Conservation (phyloP, 164 flowering plant genomes). For the Annona cherimola region DNA sequence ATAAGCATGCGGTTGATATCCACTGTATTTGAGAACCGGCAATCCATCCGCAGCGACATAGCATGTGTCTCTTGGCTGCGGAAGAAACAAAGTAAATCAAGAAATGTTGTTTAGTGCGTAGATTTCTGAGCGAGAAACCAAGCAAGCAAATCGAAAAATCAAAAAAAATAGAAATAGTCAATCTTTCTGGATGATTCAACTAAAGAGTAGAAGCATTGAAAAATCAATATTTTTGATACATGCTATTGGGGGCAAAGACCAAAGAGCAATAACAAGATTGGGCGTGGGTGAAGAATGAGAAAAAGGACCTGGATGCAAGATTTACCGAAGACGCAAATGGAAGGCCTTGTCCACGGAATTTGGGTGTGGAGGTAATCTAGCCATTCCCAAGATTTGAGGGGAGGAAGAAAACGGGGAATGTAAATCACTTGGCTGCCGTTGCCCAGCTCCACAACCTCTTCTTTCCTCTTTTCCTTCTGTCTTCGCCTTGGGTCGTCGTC, state of each 20-base stretch:
- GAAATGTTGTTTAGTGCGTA: too few species aligned
- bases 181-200: too few species aligned
- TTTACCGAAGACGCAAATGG: slow-evolving; percentile 75
- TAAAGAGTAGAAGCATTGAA: too few species aligned
- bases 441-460: slow-evolving; percentile 45
- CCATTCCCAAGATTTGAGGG: slow-evolving; percentile 52
- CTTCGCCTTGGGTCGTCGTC: too few species aligned
- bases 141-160: neutral
- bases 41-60: slow-evolving; percentile 71
- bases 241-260: too few species aligned
- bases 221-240: too few species aligned
- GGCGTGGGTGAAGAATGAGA: neutral
- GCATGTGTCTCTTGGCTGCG: slow-evolving; percentile 90
- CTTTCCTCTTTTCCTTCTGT: slow-evolving; percentile 12
- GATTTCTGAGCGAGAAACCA: neutral
- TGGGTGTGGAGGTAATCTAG: slow-evolving; percentile 62
- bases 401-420: slow-evolving; percentile 45
- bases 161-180: neutral
- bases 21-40: slow-evolving; percentile 69
- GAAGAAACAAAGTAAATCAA: neutral
- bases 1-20: slow-evolving; percentile 70
- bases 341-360: slow-evolving; percentile 91
- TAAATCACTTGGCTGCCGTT: slow-evolving; percentile 68
- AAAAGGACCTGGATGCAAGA: slow-evolving; percentile 55
- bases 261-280: too few species aligned